Conservation (phyloP, 2,329 filamentous ascomycete species). For the Fusarium sp. region DNA sequence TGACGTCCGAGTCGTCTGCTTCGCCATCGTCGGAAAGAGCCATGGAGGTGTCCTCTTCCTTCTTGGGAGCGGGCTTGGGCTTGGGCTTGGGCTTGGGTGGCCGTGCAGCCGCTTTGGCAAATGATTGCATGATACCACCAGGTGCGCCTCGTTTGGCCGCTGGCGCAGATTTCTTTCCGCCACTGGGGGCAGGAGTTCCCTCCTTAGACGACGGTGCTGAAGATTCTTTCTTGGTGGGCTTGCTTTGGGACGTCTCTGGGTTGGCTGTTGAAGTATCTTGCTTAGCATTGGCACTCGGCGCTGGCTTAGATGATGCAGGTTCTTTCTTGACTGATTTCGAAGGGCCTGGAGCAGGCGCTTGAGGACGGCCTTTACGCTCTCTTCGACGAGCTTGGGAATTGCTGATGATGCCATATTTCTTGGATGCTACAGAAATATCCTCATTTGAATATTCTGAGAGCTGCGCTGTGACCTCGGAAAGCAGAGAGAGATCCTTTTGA, state of each 20-base stretch:
- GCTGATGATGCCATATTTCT: constrained; percentile 77
- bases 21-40: constrained; percentile 56
- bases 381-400: constrained; percentile 74
- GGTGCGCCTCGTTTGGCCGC: constrained; percentile 68
- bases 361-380: constrained; percentile 53
- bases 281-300: constrained; percentile 42
- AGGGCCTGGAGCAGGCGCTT: constrained; percentile 43
- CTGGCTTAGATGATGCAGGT: constrained; percentile 17
- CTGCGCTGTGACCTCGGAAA: constrained; percentile 76
- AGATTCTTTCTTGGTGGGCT: constrained; percentile 48
- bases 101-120: constrained; percentile 69
- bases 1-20: constrained; percentile 53
- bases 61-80: constrained; percentile 59
- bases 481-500: constrained; percentile 74
- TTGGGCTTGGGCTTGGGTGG: constrained; percentile 63
- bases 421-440: constrained; percentile 68
- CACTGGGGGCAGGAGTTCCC: constrained; percentile 43
- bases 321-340: constrained; percentile 40
- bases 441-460: constrained; percentile 67
- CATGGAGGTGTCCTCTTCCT: constrained; percentile 49
- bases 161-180: constrained; percentile 50
- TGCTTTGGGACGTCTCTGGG: constrained; percentile 21
- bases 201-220: constrained; percentile 40
- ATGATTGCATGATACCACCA: constrained; percentile 78
- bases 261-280: constrained; percentile 27